A percentile compares a stretch with the other conserved stretches of the same genome.
Evolutionary conservation across 202 grass and related monocot species (phyloP).

Genomic region (Carex sylvatica): DNA sequence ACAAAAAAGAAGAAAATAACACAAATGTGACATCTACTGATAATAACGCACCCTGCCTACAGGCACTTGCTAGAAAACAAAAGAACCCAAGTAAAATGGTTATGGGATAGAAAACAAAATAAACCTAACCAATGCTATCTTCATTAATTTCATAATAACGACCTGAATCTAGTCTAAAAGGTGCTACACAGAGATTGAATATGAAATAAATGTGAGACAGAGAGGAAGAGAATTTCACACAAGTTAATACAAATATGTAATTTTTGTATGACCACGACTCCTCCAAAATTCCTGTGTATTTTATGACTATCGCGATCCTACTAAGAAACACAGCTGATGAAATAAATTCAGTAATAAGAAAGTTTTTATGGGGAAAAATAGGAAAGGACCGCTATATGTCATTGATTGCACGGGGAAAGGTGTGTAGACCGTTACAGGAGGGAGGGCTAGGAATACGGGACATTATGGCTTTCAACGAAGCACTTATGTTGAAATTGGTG

Average conservation of each 20-base stretch:
- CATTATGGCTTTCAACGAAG: too few species aligned
- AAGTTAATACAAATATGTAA: background rate
- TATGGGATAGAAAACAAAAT: background rate
- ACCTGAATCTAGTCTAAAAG: background rate
- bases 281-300: background rate
- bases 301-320: too few species aligned
- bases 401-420: too few species aligned
- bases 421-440: too few species aligned
- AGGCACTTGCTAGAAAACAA: too few species aligned
- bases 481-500: too few species aligned
- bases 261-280: background rate
- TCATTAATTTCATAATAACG: background rate
- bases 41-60: background rate
- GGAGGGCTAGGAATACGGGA: too few species aligned
- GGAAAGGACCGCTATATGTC: too few species aligned
- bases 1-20: background rate
- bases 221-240: background rate
- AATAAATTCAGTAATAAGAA: too few species aligned
- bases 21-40: background rate
- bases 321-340: too few species aligned
- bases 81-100: background rate
- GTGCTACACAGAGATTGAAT: background rate
- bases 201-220: background rate
- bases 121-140: background rate
- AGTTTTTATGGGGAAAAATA: too few species aligned